phyloP scores from a whole-genome alignment of 2,329 filamentous ascomycete genomes.

The Lachnum nothofagi region DNA sequence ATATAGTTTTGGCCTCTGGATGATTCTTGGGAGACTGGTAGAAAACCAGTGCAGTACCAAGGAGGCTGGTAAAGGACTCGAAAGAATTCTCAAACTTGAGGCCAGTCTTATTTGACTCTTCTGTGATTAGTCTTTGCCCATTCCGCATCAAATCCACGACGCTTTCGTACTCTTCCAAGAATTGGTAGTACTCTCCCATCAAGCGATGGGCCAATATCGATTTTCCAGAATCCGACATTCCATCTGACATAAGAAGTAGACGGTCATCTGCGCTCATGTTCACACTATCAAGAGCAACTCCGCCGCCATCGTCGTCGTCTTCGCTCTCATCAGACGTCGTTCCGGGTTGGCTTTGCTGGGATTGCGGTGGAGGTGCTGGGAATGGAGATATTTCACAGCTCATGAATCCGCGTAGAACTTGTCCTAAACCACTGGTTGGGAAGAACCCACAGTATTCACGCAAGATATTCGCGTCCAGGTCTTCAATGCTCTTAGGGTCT shows the following conservation, averaged over 20 bases:
- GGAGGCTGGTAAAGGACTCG: constrained; percentile 69
- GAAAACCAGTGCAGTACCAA: constrained; percentile 84
- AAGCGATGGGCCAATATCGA: constrained; percentile 81
- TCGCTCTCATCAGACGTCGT: constrained; percentile 47
- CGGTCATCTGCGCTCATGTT: constrained; percentile 68
- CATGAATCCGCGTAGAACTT: constrained; percentile 76
- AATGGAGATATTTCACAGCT: constrained; percentile 78
- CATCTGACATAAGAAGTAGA: constrained; percentile 73
- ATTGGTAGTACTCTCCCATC: constrained; percentile 75
- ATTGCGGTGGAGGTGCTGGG: constrained; percentile 44
- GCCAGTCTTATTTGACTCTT: constrained; percentile 62
- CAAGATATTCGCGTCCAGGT: constrained; percentile 74
- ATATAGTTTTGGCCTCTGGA: constrained; percentile 77
- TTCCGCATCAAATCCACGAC: constrained; percentile 75
- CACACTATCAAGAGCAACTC: constrained; percentile 50
- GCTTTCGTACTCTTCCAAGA: constrained; percentile 78
- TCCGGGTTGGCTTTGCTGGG: constrained; percentile 33
- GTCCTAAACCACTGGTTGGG: constrained; percentile 74
- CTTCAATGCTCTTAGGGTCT: constrained; percentile 66
- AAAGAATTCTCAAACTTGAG: constrained; percentile 62
- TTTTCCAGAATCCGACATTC: constrained; percentile 55
- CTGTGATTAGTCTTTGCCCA: constrained; percentile 56
- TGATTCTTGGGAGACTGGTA: constrained; percentile 89
- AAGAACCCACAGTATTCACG: constrained; percentile 79
- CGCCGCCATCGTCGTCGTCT: constrained; percentile 48